phyloP scores from a whole-genome alignment of 345 rosid species.

The Citrus maxima region DNA sequence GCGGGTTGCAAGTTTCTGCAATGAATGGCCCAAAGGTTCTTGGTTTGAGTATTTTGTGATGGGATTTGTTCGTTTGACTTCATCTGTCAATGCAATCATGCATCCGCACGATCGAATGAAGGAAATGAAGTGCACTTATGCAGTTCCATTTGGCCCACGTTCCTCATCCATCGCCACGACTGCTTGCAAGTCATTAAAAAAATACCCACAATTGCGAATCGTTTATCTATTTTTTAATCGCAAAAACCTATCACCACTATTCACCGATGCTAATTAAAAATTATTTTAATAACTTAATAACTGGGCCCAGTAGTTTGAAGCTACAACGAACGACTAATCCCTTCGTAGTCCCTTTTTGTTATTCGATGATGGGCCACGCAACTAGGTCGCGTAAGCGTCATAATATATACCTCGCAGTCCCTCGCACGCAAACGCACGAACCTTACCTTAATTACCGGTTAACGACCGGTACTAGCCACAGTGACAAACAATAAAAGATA shows the following conservation, averaged over 20 bases:
- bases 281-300: no score
- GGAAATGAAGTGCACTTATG: not conserved
- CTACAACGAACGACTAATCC: no score
- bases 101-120: no score
- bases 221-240: not conserved
- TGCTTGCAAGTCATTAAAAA: not conserved
- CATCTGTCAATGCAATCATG: not conserved
- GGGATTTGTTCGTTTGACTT: no score
- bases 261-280: no score
- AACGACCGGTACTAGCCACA: not conserved
- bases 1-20: no score
- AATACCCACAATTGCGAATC: not conserved
- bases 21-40: no score
- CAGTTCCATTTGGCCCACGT: not conserved
- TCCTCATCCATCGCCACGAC: not conserved
- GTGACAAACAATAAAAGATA: not conserved
- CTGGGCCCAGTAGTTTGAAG: no score
- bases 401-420: not conserved
- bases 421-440: conserved; percentile 2
- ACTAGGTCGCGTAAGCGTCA: not conserved
- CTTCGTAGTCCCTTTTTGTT: not conserved
- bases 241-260: not conserved
- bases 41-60: no score
- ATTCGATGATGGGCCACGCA: not conserved
- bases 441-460: conserved; percentile 8